Evolutionary conservation across 1,139 yeast species (phyloP), one percentile per base, ranked within the genome.

Genomic region (Debaryomycetaceae sp.): DNA sequence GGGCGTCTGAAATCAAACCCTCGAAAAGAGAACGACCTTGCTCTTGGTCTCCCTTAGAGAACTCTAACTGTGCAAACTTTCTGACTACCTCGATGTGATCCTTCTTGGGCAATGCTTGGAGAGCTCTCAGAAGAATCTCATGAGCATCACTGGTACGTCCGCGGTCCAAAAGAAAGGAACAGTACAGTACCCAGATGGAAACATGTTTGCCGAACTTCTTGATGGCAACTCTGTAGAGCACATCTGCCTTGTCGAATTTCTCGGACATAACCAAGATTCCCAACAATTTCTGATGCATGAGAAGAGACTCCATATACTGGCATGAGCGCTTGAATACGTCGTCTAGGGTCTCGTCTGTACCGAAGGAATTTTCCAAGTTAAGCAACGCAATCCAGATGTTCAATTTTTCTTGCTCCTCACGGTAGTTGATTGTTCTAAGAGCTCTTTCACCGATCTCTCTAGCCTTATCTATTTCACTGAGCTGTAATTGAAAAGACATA

Each of bases 301-400:
- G 75, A 55, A 78, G 78, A 1, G 96, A 76, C 57, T 93, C 99
- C 96, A 90, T 90, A 66, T 83, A 87, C 65, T 90, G 96, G 57
- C 88, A 82, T 1, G 98, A 79, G 55, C 87, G 83, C 63, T 81
- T 84, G 77, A 93, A 93, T 0, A 80, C 78, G 27, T 83, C 89
- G 45, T 88, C 91, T 44, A 91, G 68, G 5, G 95, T 69, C 50
- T 89, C 97, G 7, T 83, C 84, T 27, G 87, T 78, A 46, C 99
- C 99, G 66, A 93, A 93, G 13, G 91, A 83, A 64, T 88, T 89
- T 65, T 93, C 99, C 77, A 95, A 80, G 68, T 95, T 93, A 57
- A 93, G 79, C 60, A 90, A 68, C 1, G 98, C 99, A 63, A 93
- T 87, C 99, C 99, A 95, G 43, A 93, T 84, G 60, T 93, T 95